Evolutionary conservation across 148 eudicot species (phyloP).

Genomic region (Rhododendron ferrugineum): DNA sequence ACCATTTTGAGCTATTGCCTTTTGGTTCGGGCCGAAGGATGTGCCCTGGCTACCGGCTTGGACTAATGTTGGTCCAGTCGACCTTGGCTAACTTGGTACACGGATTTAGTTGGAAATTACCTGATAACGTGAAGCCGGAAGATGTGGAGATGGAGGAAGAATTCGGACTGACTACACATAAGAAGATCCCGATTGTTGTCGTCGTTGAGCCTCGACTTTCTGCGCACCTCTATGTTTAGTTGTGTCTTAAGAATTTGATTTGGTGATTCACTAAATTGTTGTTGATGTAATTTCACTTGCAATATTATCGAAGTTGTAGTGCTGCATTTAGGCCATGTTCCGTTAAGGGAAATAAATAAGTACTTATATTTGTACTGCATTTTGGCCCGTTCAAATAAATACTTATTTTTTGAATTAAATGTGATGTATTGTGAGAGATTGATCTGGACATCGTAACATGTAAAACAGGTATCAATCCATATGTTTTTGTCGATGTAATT

Average conservation of each 20-base stretch:
- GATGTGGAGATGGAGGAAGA: not conserved
- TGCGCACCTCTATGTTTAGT: not conserved
- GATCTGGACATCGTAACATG: too few species aligned
- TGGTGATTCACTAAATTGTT: not conserved
- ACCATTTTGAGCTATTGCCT: not conserved
- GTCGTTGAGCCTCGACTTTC: not conserved
- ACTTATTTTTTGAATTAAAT: too few species aligned
- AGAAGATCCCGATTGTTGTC: not conserved
- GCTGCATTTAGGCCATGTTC: not conserved
- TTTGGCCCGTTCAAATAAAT: too few species aligned
- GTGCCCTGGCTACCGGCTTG: not conserved
- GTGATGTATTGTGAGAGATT: too few species aligned
- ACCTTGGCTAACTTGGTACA: conserved; percentile 5
- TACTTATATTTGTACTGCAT: too few species aligned
- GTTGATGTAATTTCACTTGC: not conserved
- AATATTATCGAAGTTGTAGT: not conserved
- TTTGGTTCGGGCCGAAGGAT: not conserved
- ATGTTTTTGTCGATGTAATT: too few species aligned
- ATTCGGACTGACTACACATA: not conserved
- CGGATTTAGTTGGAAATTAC: not conserved
- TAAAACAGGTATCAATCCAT: too few species aligned
- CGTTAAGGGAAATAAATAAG: too few species aligned
- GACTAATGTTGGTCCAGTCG: not conserved
- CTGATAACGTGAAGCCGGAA: not conserved
- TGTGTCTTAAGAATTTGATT: not conserved